Conservation (phyloP, 495 filamentous ascomycete genomes). For the Talaromyces trachyspermus region DNA sequence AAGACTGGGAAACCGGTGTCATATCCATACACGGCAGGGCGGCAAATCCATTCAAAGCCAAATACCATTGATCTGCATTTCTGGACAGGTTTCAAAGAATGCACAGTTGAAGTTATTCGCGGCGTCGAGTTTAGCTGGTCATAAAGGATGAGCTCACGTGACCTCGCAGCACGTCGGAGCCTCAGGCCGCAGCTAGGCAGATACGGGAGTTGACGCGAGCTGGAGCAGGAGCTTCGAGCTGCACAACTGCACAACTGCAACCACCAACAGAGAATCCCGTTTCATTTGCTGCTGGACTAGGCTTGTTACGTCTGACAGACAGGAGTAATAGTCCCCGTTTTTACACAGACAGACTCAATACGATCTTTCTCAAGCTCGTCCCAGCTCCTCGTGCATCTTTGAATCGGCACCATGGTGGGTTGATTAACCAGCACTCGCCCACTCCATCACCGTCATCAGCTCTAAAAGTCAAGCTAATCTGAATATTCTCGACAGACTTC, state of each 20-base stretch:
- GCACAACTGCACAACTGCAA: neutral
- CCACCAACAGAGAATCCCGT: no score
- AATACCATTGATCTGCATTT: no score
- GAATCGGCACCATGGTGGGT: slow-evolving; percentile 8
- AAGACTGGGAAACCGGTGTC: no score
- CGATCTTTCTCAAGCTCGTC: slow-evolving; percentile 8
- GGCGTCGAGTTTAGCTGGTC: neutral
- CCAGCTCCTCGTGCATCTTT: no score
- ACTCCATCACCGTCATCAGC: slow-evolving; percentile 6
- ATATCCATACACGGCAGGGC: no score
- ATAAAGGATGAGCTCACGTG: neutral
- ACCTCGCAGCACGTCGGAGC: neutral
- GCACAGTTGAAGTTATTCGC: no score
- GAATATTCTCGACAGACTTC: slow-evolving; percentile 64
- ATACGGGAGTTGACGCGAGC: slow-evolving; percentile 5
- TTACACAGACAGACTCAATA: neutral
- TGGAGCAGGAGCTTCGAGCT: slow-evolving; percentile 1
- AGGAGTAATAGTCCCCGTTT: no score
- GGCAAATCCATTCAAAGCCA: no score
- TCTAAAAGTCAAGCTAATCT: slow-evolving; percentile 8
- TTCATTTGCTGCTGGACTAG: no score
- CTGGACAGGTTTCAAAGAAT: no score
- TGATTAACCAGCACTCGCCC: neutral
- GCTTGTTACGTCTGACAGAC: no score
- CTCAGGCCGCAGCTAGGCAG: slow-evolving; percentile 1